Percentiles rank a stretch among this genome's conserved stretches.
phyloP scores from a whole-genome alignment of 73 alveolate species.

The Symbiodinium pilosum region DNA sequence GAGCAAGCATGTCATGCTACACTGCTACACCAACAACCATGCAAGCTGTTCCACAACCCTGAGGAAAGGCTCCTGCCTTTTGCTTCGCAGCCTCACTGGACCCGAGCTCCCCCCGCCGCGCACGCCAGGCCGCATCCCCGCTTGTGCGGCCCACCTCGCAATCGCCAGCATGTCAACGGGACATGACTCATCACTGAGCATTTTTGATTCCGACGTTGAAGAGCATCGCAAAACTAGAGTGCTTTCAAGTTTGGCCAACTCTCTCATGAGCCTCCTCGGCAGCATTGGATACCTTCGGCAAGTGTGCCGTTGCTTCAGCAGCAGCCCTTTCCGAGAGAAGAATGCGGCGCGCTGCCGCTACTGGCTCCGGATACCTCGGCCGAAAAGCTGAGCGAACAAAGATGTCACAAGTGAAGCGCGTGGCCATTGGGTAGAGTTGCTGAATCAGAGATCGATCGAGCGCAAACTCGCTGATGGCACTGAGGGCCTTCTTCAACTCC shows the following conservation, averaged over 20 bases:
- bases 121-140: conserved; percentile 85
- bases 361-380: neutral
- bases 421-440: neutral
- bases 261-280: neutral
- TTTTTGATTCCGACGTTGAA: too few relatives aligned
- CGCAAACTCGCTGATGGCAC: neutral
- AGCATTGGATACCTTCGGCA: neutral
- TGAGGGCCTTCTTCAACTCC: neutral
- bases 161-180: neutral
- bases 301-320: neutral
- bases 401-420: too few relatives aligned
- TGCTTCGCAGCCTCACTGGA: conserved; percentile 36
- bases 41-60: too few relatives aligned
- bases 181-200: too few relatives aligned
- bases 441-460: neutral
- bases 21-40: too few relatives aligned
- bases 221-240: too few relatives aligned
- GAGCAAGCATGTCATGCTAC: too few relatives aligned
- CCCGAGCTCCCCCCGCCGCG: conserved; percentile 83
- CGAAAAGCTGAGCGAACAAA: too few relatives aligned
- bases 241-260: too few relatives aligned
- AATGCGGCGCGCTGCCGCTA: neutral
- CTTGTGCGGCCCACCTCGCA: conserved; percentile 74
- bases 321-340: neutral
- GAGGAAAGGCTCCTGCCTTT: too few relatives aligned